These are phyloP conservation scores for Termitomyces heimii DNA, from an alignment of 768 basidiomycete genomes.

Conservation along the genomic window DNA sequence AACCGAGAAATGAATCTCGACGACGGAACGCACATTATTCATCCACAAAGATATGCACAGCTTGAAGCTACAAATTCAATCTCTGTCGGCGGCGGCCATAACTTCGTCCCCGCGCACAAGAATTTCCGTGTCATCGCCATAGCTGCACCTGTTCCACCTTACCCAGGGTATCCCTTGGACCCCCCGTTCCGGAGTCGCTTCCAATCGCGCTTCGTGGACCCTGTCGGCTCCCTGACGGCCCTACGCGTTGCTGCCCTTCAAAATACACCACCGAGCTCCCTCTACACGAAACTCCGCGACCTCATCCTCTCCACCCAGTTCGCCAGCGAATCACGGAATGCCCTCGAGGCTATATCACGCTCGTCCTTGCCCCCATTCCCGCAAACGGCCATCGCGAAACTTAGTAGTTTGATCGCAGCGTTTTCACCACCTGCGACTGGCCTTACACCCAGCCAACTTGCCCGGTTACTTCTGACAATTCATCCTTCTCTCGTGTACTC, in stretches of 20 bases:
- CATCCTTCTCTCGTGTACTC: constrained; percentile 54
- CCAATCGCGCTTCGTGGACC: constrained; percentile 63
- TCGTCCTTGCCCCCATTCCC: constrained; percentile 56
- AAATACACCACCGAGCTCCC: constrained; percentile 10
- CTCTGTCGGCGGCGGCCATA: constrained; percentile 28
- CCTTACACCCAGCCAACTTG: constrained; percentile 42
- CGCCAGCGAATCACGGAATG: constrained; percentile 51
- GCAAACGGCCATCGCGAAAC: constrained; percentile 54
- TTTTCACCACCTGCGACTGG: constrained; percentile 40
- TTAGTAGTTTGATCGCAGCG: constrained; percentile 32
- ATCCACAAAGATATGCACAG: constrained; percentile 52
- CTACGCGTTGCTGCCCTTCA: constrained; percentile 12
- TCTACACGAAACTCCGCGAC: constrained; percentile 43
- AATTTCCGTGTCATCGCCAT: constrained; percentile 67
- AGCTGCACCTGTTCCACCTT: constrained; percentile 63
- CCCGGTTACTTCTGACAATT: constrained; percentile 48
- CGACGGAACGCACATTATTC: constrained; percentile 66
- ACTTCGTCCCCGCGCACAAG: constrained; percentile 60
- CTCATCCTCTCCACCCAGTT: constrained; percentile 59
- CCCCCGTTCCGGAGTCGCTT: constrained; percentile 67
- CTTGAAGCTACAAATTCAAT: constrained; percentile 29
- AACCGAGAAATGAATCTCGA: constrained; percentile 74
- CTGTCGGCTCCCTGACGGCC: constrained; percentile 45
- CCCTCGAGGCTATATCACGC: constrained; percentile 47
- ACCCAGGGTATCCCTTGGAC: constrained; percentile 59